Conservation (phyloP, 2,329 filamentous ascomycete genomes). For the Parafenestella ontariensis region DNA sequence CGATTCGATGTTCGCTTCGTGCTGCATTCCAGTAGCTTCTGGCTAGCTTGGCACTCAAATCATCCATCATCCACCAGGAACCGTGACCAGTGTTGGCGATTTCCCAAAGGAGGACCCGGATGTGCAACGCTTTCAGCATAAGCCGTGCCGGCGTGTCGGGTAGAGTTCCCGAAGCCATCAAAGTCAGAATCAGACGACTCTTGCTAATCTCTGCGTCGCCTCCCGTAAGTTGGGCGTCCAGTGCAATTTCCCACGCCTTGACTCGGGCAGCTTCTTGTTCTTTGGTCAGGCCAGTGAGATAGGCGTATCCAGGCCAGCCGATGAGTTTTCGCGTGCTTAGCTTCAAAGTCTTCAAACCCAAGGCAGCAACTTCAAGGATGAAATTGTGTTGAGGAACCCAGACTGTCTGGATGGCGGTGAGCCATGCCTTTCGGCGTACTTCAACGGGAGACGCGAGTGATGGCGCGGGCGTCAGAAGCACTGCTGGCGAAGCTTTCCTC, state of each 20-base stretch:
- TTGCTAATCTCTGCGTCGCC: constrained; percentile 90
- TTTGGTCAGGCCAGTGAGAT: constrained; percentile 78
- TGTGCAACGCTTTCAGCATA: constrained; percentile 91
- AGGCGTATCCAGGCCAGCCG: constrained; percentile 77
- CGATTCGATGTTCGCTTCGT: constrained; percentile 64
- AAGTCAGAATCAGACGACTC: constrained; percentile 81
- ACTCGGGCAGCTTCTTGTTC: constrained; percentile 86
- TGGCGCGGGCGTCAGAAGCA: constrained; percentile 61
- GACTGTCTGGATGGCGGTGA: constrained; percentile 89
- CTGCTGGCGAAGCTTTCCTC: constrained; percentile 52
- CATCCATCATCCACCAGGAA: constrained; percentile 69
- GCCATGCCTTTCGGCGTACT: constrained; percentile 87
- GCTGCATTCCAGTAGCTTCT: constrained; percentile 83
- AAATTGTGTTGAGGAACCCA: constrained; percentile 90
- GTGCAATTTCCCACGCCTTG: constrained; percentile 90
- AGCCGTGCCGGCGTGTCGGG: constrained; percentile 81
- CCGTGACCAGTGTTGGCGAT: constrained; percentile 70
- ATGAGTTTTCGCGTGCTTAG: constrained; percentile 80
- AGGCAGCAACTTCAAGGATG: constrained; percentile 81
- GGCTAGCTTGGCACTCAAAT: constrained; percentile 75
- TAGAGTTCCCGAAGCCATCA: constrained; percentile 86
- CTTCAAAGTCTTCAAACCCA: constrained; percentile 81
- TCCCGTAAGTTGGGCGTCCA: constrained; percentile 90
- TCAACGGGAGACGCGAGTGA: constrained; percentile 83
- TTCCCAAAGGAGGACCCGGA: constrained; percentile 88